Evolutionary conservation across 1,284 basidiomycete genomes (phyloP).

Genomic region (Cutaneotrichosporon spelunceum): DNA sequence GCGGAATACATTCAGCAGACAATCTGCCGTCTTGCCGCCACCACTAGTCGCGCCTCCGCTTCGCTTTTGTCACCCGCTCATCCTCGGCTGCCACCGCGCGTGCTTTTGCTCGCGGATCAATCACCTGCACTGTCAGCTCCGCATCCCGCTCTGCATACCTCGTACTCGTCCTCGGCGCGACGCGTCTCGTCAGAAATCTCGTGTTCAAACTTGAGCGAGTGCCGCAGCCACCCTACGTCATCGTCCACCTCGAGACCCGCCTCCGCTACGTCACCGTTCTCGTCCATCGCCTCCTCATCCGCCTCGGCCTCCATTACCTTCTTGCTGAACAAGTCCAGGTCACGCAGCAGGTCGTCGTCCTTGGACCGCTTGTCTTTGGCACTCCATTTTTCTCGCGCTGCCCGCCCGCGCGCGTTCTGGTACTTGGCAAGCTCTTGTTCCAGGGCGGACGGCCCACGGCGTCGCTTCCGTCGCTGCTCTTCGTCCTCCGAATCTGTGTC

Average conservation of each 20-base stretch:
- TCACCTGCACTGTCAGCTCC: slow-evolving; percentile 38
- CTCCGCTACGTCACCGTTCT: slow-evolving; percentile 42
- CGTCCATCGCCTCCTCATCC: slow-evolving; percentile 20
- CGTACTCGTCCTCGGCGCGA: slow-evolving; percentile 83
- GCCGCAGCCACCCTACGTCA: slow-evolving; percentile 73
- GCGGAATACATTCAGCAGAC: background rate
- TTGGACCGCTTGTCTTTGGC: slow-evolving; percentile 58
- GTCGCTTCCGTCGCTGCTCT: slow-evolving; percentile 29
- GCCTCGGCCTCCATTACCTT: slow-evolving; percentile 56
- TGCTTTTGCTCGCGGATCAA: slow-evolving; percentile 50
- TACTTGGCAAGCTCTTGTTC: slow-evolving; percentile 78
- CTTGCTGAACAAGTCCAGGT: slow-evolving; percentile 67
- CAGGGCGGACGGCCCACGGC: slow-evolving; percentile 63
- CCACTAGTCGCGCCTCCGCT: background rate
- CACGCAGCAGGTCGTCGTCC: slow-evolving; percentile 65
- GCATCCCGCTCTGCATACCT: slow-evolving; percentile 58
- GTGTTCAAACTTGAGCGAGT: slow-evolving; percentile 72
- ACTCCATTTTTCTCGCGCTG: slow-evolving; percentile 42
- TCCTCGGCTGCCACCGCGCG: slow-evolving; percentile 33
- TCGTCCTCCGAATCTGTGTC: slow-evolving; percentile 45
- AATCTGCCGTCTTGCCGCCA: background rate
- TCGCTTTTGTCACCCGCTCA: slow-evolving; percentile 19
- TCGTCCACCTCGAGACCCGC: slow-evolving; percentile 69
- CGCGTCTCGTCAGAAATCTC: slow-evolving; percentile 64
- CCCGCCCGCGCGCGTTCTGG: slow-evolving; percentile 62